A percentile compares a stretch with the other conserved stretches of the same genome.
Conservation (phyloP, 805 yeast species). For the Ogataea salicorniae region DNA sequence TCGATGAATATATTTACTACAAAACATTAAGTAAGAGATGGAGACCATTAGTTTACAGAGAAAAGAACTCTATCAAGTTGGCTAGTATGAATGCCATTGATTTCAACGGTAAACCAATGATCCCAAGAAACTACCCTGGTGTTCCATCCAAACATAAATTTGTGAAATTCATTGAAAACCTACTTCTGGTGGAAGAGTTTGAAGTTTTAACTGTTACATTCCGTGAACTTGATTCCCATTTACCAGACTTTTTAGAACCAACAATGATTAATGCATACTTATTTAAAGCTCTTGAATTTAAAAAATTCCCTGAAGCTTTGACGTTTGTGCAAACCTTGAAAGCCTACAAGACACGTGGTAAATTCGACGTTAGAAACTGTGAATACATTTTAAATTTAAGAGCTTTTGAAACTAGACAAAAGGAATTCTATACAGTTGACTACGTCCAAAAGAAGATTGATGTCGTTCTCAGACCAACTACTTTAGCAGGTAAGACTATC, state of each 20-base stretch:
- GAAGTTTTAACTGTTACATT: conserved; percentile 11
- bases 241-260: conserved; percentile 18
- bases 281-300: conserved; percentile 23
- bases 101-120: conserved; percentile 24
- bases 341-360: conserved; percentile 9
- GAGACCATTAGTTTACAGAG: conserved; percentile 22
- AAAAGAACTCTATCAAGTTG: conserved; percentile 17
- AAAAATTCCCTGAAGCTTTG: conserved; percentile 13
- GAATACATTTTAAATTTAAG: conserved; percentile 24
- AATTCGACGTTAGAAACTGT: conserved; percentile 15
- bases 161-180: conserved; percentile 20
- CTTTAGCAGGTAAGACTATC: background rate
- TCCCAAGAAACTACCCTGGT: conserved; percentile 21
- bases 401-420: conserved; percentile 14
- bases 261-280: conserved; percentile 22
- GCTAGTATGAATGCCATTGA: conserved; percentile 20
- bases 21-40: conserved; percentile 18
- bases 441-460: conserved; percentile 13
- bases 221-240: conserved; percentile 14
- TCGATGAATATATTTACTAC: conserved; percentile 27
- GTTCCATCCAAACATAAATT: conserved; percentile 24
- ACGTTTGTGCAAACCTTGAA: conserved; percentile 16
- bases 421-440: conserved; percentile 8
- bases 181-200: conserved; percentile 23
- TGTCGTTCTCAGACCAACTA: conserved; percentile 8